Evolutionary conservation across 2,329 filamentous ascomycete species (phyloP).

Genomic region (Cercospora berteroae): DNA sequence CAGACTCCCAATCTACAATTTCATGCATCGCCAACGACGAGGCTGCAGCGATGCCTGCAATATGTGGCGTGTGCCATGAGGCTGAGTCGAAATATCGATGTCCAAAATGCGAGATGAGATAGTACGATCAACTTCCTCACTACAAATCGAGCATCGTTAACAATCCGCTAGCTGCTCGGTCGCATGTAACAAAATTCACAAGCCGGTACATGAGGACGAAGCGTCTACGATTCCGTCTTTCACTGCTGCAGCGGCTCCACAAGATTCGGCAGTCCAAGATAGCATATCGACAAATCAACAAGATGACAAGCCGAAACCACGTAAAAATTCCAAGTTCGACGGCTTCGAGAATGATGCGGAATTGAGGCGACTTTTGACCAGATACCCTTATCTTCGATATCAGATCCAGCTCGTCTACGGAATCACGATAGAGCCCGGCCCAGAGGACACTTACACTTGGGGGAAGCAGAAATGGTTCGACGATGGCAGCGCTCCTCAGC

Average conservation of each 20-base stretch:
- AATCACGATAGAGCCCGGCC: conserved; percentile 39
- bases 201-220: conserved; percentile 32
- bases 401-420: conserved; percentile 39
- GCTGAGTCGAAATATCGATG: conserved; percentile 52
- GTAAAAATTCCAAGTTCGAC: conserved; percentile 28
- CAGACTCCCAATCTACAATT: neutral
- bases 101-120: conserved; percentile 48
- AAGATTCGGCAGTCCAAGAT: neutral
- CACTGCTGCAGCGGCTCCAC: neutral
- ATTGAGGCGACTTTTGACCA: conserved; percentile 35
- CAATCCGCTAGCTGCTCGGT: conserved; percentile 38
- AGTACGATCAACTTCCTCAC: conserved; percentile 36
- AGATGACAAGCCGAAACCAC: conserved; percentile 29
- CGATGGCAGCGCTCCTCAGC: conserved; percentile 13
- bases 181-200: conserved; percentile 42
- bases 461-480: conserved; percentile 28
- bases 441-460: conserved; percentile 33
- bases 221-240: neutral
- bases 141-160: conserved; percentile 12
- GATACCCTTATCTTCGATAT: conserved; percentile 36
- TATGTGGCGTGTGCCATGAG: conserved; percentile 47
- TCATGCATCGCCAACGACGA: conserved; percentile 10
- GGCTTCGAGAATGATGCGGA: conserved; percentile 37
- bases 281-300: neutral
- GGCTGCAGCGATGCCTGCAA: conserved; percentile 36